phyloP scores from a whole-genome alignment of 2,329 filamentous ascomycete genomes.

The Xylariales sp. region DNA sequence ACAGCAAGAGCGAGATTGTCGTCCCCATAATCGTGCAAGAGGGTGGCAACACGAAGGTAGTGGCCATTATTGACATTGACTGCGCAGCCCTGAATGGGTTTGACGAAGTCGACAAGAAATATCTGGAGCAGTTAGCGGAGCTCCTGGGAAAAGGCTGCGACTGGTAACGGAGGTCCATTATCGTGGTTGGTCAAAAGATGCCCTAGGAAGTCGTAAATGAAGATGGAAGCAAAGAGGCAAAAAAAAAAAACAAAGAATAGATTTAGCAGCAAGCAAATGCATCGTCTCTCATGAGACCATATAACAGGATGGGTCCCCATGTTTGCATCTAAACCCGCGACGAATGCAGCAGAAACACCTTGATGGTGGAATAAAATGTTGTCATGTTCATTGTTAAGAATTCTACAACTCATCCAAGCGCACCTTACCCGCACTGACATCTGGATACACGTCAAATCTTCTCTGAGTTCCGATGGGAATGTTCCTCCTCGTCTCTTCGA shows the following conservation, averaged over 20 bases:
- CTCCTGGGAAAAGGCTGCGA: constrained; percentile 59
- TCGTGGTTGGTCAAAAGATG: too few relatives aligned
- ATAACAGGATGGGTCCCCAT: too few relatives aligned
- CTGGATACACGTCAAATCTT: constrained; percentile 91
- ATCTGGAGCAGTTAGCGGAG: constrained; percentile 62
- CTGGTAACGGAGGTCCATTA: too few relatives aligned
- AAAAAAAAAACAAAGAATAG: too few relatives aligned
- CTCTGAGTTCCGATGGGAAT: constrained; percentile 84
- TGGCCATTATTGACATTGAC: constrained; percentile 77
- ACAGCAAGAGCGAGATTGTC: constrained; percentile 75
- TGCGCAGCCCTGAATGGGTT: constrained; percentile 66
- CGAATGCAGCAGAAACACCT: too few relatives aligned
- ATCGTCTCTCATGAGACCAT: too few relatives aligned
- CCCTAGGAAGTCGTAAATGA: too few relatives aligned
- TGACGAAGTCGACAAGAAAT: constrained; percentile 60
- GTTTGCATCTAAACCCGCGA: too few relatives aligned
- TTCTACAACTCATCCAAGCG: constrained; percentile 26
- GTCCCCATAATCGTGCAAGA: constrained; percentile 58
- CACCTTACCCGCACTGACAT: constrained; percentile 65
- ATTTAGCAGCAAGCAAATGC: too few relatives aligned
- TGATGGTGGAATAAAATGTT: too few relatives aligned
- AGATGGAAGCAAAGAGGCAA: too few relatives aligned
- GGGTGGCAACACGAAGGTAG: constrained; percentile 39
- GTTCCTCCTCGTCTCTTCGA: constrained; percentile 71
- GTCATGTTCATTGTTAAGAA: too few relatives aligned